phyloP scores from a whole-genome alignment of 2,329 filamentous ascomycete genomes.

The Emmonsiellopsis sp. region DNA sequence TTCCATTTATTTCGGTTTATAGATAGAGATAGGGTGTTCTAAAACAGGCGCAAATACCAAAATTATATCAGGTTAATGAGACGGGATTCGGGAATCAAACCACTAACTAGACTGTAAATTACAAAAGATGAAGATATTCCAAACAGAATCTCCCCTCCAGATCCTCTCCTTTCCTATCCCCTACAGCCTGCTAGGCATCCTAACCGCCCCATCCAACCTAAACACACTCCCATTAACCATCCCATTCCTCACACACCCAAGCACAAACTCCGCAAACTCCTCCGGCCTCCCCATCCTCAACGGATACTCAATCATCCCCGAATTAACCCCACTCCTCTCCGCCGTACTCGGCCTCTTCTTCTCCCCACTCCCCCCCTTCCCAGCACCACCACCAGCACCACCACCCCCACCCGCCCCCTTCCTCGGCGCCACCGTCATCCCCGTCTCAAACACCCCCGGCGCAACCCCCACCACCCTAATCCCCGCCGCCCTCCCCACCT shows the following conservation, averaged over 20 bases:
- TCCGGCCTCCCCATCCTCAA: conserved; percentile 15
- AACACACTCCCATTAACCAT: conserved; percentile 19
- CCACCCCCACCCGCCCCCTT: conserved; percentile 2
- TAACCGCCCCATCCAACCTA: conserved; percentile 16
- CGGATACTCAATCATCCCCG: conserved; percentile 18
- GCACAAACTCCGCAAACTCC: conserved; percentile 17
- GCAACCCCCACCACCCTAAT: conserved; percentile 18
- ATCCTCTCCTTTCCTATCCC: background rate
- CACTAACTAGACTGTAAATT: background rate
- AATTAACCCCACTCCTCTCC: conserved; percentile 3
- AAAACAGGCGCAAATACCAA: background rate
- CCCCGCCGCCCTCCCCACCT: conserved; percentile 16
- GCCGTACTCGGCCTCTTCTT: conserved; percentile 2
- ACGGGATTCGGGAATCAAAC: background rate
- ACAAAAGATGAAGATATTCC: background rate
- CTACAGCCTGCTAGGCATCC: conserved; percentile 17
- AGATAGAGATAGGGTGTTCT: background rate
- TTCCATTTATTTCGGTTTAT: background rate
- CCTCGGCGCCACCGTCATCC: conserved; percentile 13
- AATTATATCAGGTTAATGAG: background rate
- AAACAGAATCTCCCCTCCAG: background rate
- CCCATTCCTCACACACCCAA: conserved; percentile 18
- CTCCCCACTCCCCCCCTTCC: background rate
- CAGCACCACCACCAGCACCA: conserved; percentile 2
- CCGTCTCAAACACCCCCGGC: conserved; percentile 17